Conservation (phyloP, 495 filamentous ascomycete species). For the Bombardia bombarda region DNA sequence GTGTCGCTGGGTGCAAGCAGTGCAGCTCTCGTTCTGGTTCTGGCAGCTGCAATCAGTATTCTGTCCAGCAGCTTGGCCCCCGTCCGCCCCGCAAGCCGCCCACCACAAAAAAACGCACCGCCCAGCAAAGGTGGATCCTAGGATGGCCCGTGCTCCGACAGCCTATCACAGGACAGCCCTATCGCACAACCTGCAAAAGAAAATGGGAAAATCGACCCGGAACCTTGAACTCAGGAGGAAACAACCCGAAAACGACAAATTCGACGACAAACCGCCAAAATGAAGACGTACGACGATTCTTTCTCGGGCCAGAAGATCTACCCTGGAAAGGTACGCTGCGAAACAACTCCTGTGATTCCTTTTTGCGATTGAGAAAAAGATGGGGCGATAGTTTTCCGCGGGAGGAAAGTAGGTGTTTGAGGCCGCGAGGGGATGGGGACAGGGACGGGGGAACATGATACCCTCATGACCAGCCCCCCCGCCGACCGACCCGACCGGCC, state of each 20-base stretch:
- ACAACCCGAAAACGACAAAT: constrained; percentile 27
- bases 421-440: neutral
- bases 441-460: neutral
- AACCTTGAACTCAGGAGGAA: constrained; percentile 23
- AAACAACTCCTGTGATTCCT: neutral
- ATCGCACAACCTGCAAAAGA: constrained; percentile 31
- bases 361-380: constrained; percentile 1
- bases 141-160: constrained; percentile 13
- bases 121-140: no score
- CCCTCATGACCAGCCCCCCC: no score
- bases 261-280: constrained; percentile 54
- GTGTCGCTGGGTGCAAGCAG: no score
- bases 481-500: neutral
- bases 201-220: constrained; percentile 28
- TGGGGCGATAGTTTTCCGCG: neutral
- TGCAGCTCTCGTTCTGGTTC: no score
- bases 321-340: constrained; percentile 83
- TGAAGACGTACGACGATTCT: constrained; percentile 97
- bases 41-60: no score
- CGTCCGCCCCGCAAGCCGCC: no score
- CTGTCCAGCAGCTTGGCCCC: no score
- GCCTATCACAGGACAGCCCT: constrained; percentile 28
- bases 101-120: no score
- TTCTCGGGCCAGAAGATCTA: constrained; percentile 98
- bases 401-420: neutral